Evolutionary conservation across 2,329 filamentous ascomycete genomes (phyloP).

Genomic region (Sclerotinia borealis): DNA sequence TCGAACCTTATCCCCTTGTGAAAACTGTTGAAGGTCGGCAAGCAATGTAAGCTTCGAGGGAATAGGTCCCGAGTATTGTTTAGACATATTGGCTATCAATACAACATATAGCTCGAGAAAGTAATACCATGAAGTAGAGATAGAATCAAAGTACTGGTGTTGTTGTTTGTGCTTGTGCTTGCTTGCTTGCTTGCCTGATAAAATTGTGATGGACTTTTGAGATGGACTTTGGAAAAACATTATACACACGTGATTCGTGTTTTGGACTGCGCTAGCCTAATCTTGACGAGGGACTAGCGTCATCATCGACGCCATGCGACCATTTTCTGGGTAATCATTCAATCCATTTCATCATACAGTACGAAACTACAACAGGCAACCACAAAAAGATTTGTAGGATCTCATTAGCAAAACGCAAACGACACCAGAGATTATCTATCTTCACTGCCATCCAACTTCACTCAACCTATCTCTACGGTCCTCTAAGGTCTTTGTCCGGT

Average conservation of each 20-base stretch:
- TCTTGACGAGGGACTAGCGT: slow-evolving; percentile 14
- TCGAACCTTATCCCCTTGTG: slow-evolving; percentile 64
- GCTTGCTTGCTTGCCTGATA: too few species aligned
- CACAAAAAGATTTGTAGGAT: slow-evolving; percentile 10
- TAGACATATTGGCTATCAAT: slow-evolving; percentile 10
- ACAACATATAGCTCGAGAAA: not conserved
- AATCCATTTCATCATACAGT: slow-evolving; percentile 16
- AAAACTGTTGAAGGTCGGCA: slow-evolving; percentile 25
- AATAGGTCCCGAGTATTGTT: slow-evolving; percentile 27
- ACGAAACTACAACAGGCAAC: slow-evolving; percentile 19
- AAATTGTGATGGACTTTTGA: not conserved
- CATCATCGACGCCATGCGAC: slow-evolving; percentile 16
- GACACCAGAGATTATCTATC: not conserved
- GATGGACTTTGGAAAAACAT: not conserved
- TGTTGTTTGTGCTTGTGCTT: not conserved
- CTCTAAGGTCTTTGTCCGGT: slow-evolving; percentile 15
- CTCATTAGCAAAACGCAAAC: not conserved
- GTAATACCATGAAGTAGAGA: not conserved
- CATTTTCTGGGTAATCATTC: slow-evolving; percentile 23
- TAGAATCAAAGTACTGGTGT: not conserved
- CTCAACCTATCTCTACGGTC: slow-evolving; percentile 5
- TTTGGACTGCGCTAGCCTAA: not conserved
- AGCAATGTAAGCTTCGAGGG: slow-evolving; percentile 27
- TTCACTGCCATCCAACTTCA: not conserved
- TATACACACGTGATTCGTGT: not conserved